Conservation (phyloP, 768 basidiomycete species). For the Panaeolus cyanescens region DNA sequence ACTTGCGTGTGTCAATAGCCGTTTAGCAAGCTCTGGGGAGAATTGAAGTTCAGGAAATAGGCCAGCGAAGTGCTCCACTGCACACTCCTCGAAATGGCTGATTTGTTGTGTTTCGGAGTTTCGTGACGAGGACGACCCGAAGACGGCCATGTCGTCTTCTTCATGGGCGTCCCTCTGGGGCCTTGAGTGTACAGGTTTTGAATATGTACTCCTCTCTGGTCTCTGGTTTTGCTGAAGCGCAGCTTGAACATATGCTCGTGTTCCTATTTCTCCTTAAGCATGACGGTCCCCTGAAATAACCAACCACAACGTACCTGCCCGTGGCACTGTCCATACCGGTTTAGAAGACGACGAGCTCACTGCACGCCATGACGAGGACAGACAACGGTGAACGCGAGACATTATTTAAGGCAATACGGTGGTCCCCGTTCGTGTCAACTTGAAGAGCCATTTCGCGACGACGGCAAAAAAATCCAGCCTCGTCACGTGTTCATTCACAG, state of each 20-base stretch:
- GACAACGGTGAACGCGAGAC: neutral
- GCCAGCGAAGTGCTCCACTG: conserved; percentile 54
- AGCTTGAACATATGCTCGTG: neutral
- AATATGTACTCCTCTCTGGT: neutral
- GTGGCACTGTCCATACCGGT: neutral
- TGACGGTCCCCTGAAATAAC: neutral
- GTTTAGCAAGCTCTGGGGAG: conserved; percentile 66
- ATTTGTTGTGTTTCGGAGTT: conserved; percentile 10
- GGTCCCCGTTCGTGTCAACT: conserved; percentile 1
- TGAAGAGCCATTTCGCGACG: neutral
- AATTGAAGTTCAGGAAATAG: conserved; percentile 71
- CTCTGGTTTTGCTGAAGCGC: neutral
- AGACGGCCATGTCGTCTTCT: conserved; percentile 6
- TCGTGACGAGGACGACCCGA: conserved; percentile 8
- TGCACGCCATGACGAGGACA: neutral
- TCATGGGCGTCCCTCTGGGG: neutral
- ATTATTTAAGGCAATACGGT: neutral
- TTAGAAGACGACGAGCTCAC: neutral
- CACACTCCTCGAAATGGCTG: neutral
- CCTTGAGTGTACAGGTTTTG: neutral
- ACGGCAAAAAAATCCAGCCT: neutral
- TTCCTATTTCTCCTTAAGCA: conserved; percentile 1
- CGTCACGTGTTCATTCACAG: neutral
- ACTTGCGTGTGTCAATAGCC: conserved; percentile 78
- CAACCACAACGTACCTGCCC: neutral